Conservation (phyloP, 2,329 filamentous ascomycete genomes). For the Capronia coronata region DNA sequence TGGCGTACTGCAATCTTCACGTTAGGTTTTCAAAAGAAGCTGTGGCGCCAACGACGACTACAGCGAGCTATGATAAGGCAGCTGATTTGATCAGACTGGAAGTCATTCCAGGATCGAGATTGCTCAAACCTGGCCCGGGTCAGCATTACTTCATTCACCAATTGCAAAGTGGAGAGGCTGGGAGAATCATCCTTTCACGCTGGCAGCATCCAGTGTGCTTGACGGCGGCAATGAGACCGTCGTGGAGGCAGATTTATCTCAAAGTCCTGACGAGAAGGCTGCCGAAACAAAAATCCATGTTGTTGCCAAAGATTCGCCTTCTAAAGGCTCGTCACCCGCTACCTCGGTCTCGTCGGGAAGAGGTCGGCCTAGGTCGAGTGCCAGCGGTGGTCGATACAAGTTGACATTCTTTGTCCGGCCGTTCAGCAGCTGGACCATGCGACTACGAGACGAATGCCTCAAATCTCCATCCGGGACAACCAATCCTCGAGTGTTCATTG, state of each 20-base stretch:
- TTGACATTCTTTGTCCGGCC: conserved; percentile 47
- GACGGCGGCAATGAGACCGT: conserved; percentile 3
- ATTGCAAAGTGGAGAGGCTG: conserved; percentile 40
- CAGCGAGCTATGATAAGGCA: conserved; percentile 39
- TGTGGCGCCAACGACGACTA: conserved; percentile 34
- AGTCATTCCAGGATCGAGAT: conserved; percentile 34
- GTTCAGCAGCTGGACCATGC: conserved; percentile 46
- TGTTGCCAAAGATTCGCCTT: background rate
- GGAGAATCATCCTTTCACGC: conserved; percentile 49
- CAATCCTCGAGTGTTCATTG: conserved; percentile 39
- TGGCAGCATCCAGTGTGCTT: conserved; percentile 32
- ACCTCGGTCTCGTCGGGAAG: conserved; percentile 6
- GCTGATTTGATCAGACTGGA: conserved; percentile 46
- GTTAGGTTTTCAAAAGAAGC: conserved; percentile 31
- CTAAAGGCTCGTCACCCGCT: conserved; percentile 1
- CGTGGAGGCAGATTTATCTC: conserved; percentile 12
- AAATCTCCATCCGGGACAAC: conserved; percentile 27
- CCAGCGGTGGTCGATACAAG: conserved; percentile 29
- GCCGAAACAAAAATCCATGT: conserved; percentile 10
- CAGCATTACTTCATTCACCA: conserved; percentile 49
- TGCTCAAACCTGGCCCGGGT: conserved; percentile 38
- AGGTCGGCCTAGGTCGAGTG: background rate
- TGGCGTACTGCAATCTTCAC: conserved; percentile 42
- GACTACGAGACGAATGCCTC: conserved; percentile 38
- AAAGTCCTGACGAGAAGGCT: conserved; percentile 16